Evolutionary conservation across 176 grass and related monocot species (phyloP), one percentile per base, ranked within the genome.

Genomic region (Stipa capillata): DNA sequence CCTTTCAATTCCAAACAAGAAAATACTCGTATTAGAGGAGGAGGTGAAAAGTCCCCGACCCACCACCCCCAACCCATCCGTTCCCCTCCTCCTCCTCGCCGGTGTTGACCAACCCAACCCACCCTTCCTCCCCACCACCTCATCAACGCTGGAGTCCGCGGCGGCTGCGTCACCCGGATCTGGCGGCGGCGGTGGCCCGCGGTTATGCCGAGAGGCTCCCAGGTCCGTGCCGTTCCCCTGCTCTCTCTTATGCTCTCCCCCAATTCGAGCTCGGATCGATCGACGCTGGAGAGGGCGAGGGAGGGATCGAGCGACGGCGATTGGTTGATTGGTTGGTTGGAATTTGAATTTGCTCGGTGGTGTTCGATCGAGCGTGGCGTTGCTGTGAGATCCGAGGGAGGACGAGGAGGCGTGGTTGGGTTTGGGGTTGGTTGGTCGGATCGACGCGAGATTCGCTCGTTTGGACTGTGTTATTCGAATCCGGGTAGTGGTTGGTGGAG

Each of bases 191-290:
- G 57, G 67, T 18, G 79, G 79, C 74, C 56, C 76, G 81, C 39
- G 71, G 89, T 81, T 91, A 91, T 91, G 89, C 85, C 76, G 63
- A 83, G 81, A 84, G 89, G 89, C 89, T 23, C 72, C 48, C 54
- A 87, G 81, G 81, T 87, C 12, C 48, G 74, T 66, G 23, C 57
- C 10, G 51, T 1, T 1, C 53, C 12, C 12, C 1, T n/a, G n/a
- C n/a, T n/a, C n/a, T n/a, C n/a, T n/a, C n/a, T n/a, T n/a, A n/a
- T n/a, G n/a, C n/a, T n/a, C n/a, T n/a, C n/a, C n/a, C n/a, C n/a
- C n/a, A n/a, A n/a, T n/a, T n/a, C n/a, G n/a, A n/a, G n/a, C n/a
- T n/a, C n/a, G 51, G 40, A 6, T 8, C 40, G 55, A 56, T 66
- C 41, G 23, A 4, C 18, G 29, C 44, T n/a, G n/a, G n/a, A n/a